Base-by-base conservation (phyloP, 2,329 filamentous ascomycete species). In the Botryosphaeria agaves region DNA sequence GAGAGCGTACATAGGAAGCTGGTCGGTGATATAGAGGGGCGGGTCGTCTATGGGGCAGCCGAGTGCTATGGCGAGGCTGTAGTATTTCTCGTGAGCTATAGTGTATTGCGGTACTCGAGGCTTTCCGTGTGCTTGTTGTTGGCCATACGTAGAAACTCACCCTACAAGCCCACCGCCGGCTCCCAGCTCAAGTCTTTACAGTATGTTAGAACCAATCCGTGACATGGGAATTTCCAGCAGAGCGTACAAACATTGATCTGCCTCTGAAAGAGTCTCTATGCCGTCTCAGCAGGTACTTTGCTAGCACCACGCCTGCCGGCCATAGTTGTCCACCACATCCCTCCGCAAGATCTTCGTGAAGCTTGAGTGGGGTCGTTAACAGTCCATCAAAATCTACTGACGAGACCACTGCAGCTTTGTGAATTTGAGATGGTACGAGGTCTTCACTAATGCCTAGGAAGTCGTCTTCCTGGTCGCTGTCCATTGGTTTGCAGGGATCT, bases 241-340 rank as follows among this genome's bases (percentile, higher is more conserved):
- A 35, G 33, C 39, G 34, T 44, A 68, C 75, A 52, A 52, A 91
- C 81, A 92, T 83, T 53, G 71, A 69, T 39, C 79, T 75, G 34
- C 68, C 60, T 34, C 53, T 55, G 38, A 92, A 52, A 40, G 69
- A 59, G n/a, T 67, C 56, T 37, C 59, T 61, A 42, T 81, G 78
- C 46, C 75, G 75, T 31, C 76, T 69, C 35, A 95, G 63, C 66
- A 95, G 69, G 49, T 95, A 91, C 53, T 77, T 82, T 14, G 79
- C 70, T 31, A 98, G 62, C 11, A 89, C 70, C 72, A 92, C 79
- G 7, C 89, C 89, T 1, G 87, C 87, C 3, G 85, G 87, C 89
- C 89, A 95, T 7, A 91, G 66, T 55, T 91, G 81, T 2, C 89
- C 89, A 29, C 89, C 89, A 52, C 89, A 95, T 36, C 89, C 89